A percentile compares a stretch with the other conserved stretches of the same genome.
Evolutionary conservation across 176 grass and related monocot species (phyloP).

Genomic region (Eragrostis curvula): DNA sequence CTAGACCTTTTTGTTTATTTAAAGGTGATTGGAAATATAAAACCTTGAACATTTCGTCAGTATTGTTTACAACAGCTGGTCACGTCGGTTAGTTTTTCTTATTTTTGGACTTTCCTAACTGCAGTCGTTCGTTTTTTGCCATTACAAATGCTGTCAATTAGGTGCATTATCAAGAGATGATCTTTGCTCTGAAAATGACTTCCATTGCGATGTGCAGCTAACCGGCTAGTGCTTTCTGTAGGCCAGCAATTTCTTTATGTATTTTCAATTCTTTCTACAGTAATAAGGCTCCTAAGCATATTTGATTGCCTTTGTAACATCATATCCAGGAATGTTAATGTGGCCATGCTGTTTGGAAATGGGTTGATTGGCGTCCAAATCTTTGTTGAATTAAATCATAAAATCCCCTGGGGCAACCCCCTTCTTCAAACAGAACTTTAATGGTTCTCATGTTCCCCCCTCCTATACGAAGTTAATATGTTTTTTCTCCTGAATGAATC

Average conservation of each 20-base stretch:
- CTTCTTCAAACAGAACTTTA: neutral
- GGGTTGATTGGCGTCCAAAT: neutral
- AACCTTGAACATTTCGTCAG: neutral
- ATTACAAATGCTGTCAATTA: constrained; percentile 11
- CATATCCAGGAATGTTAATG: constrained; percentile 16
- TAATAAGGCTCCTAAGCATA: neutral
- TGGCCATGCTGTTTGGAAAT: neutral
- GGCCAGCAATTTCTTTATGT: neutral
- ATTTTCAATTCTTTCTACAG: neutral
- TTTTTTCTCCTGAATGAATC: constrained; percentile 6
- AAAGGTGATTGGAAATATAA: constrained; percentile 1
- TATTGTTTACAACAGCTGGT: neutral
- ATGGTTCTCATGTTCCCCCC: neutral
- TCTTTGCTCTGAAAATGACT: constrained; percentile 11
- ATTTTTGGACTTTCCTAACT: neutral
- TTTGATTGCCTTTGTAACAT: neutral
- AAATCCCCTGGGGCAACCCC: neutral
- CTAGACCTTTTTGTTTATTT: neutral
- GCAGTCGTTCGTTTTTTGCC: neutral
- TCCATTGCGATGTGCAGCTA: neutral
- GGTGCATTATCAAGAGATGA: neutral
- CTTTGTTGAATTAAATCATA: neutral
- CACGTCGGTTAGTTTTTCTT: neutral
- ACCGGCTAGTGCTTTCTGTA: constrained; percentile 5
- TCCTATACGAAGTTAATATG: neutral